Percentiles rank a stretch among this genome's conserved stretches.
Conservation (phyloP, 2,329 filamentous ascomycete species). For the Emergomyces orientalis region DNA sequence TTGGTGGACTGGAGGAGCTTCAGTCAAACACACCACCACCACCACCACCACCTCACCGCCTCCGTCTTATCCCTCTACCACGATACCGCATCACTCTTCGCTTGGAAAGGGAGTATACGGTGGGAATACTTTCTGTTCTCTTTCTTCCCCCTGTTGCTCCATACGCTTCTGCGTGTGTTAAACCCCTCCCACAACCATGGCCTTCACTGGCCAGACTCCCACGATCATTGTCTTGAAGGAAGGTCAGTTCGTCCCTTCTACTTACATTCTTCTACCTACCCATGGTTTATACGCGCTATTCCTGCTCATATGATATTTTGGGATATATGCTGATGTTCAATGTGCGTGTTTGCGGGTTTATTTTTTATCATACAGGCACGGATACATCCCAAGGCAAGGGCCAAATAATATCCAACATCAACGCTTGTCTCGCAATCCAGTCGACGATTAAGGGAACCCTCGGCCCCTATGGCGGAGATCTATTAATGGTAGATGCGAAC, state of each 20-base stretch:
- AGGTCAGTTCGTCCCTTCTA: conserved; percentile 50
- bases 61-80: neutral
- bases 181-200: conserved; percentile 51
- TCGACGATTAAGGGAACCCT: conserved; percentile 91
- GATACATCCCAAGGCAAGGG: conserved; percentile 95
- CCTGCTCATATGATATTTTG: neutral
- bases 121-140: neutral
- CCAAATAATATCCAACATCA: conserved; percentile 96
- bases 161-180: conserved; percentile 5
- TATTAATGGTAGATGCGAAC: conserved; percentile 92
- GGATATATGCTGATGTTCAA: neutral
- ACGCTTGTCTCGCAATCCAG: conserved; percentile 93
- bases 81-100: neutral
- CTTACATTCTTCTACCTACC: neutral
- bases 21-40: neutral
- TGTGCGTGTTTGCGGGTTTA: conserved; percentile 13
- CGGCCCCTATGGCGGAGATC: conserved; percentile 91
- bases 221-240: conserved; percentile 98
- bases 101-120: neutral
- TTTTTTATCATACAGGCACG: conserved; percentile 56
- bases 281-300: neutral
- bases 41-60: neutral
- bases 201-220: conserved; percentile 93
- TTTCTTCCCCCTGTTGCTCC: neutral
- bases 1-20: neutral